Evolutionary conservation across 129 eudicot species (phyloP).

Genomic region (Lactuca sativa): DNA sequence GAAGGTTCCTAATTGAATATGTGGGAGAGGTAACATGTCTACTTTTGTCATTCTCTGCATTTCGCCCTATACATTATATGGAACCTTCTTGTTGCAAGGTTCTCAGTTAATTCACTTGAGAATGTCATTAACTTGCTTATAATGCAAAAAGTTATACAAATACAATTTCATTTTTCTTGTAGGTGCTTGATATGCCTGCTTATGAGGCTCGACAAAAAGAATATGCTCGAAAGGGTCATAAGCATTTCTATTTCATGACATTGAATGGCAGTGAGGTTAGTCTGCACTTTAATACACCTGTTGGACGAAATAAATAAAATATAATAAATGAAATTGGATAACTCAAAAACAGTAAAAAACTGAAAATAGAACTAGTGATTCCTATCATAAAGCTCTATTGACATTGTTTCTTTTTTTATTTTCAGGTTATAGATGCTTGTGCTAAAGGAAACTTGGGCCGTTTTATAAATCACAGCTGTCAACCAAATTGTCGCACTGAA

Average conservation of each 20-base stretch:
- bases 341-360: not conserved
- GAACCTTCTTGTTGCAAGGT: not conserved
- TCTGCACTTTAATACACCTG: not conserved
- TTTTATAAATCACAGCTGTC: conserved; percentile 95
- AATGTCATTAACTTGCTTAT: too few relatives aligned
- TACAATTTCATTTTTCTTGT: not conserved
- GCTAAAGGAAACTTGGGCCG: conserved; percentile 98
- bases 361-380: not conserved
- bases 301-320: conserved; percentile 12
- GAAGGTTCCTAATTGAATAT: conserved; percentile 92
- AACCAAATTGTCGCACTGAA: conserved; percentile 96
- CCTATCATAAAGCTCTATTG: not conserved
- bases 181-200: conserved; percentile 93
- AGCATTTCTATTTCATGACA: conserved; percentile 96
- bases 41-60: not conserved
- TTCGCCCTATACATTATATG: not conserved
- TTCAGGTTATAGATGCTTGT: conserved; percentile 96
- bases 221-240: conserved; percentile 84
- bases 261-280: conserved; percentile 89
- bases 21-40: conserved; percentile 82
- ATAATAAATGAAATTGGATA: not conserved
- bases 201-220: conserved; percentile 86
- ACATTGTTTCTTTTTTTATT: conserved; percentile 3
- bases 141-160: too few relatives aligned
- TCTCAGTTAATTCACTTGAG: too few relatives aligned